These are phyloP conservation scores for Fragaria nilgerrensis DNA, from an alignment of 306 rosid species.

Conservation along the genomic window DNA sequence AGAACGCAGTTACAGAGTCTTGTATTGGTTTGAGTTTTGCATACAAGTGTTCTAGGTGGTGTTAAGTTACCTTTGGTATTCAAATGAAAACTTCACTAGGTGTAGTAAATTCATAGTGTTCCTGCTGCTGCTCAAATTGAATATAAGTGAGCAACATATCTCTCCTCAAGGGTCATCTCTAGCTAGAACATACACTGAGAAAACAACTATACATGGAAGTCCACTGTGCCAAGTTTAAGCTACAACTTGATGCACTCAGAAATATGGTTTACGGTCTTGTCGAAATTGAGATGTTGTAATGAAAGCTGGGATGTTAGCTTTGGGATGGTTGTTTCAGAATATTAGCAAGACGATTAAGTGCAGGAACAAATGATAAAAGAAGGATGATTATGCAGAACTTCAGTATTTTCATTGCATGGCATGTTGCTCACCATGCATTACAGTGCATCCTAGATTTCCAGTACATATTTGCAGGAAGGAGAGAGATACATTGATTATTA, in stretches of 20 bases:
- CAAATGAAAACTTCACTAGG: conserved; percentile 2
- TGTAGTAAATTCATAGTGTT: background rate
- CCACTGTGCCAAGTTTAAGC: background rate
- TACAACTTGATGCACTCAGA: background rate
- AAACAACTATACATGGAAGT: background rate
- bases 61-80: background rate
- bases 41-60: background rate
- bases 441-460: background rate
- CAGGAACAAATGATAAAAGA: background rate
- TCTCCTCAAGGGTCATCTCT: background rate
- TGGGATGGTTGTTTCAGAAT: conserved; percentile 1
- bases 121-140: background rate
- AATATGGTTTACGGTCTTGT: background rate
- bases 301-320: background rate
- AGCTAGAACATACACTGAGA: background rate
- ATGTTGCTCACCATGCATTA: background rate
- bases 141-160: conserved; percentile 3
- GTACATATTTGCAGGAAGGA: background rate
- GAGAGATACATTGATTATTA: background rate
- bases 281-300: background rate
- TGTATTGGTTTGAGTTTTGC: conserved; percentile 1
- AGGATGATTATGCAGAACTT: conserved; percentile 3
- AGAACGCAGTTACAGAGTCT: background rate
- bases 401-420: background rate
- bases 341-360: background rate